Conservation (phyloP, 306 rosid genomes). For the Clitoria ternatea region DNA sequence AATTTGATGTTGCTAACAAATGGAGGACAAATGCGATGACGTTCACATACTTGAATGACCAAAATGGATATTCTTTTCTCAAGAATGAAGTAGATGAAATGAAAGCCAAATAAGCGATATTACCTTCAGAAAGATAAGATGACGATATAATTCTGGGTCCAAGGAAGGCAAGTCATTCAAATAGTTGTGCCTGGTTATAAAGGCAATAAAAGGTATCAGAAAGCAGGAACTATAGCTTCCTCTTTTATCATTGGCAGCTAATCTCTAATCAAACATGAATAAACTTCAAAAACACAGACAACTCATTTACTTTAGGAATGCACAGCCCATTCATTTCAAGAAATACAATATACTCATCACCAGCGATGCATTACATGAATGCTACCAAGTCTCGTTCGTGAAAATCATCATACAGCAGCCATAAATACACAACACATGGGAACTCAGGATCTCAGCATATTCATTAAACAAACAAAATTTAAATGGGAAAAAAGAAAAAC, state of each 20-base stretch:
- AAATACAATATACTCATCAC: background rate
- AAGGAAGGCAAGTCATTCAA: slow-evolving; percentile 93
- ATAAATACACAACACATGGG: background rate
- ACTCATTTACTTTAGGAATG: background rate
- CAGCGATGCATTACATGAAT: background rate
- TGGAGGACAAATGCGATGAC: slow-evolving; percentile 1
- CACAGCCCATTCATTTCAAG: background rate
- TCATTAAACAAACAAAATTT: slow-evolving; percentile 4
- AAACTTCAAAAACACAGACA: background rate
- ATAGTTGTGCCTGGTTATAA: slow-evolving; percentile 84
- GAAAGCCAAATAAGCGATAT: background rate
- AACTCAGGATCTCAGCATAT: slow-evolving; percentile 17
- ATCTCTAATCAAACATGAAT: background rate
- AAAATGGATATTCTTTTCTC: background rate
- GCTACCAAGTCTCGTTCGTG: background rate
- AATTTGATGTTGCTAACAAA: background rate
- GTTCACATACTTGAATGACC: background rate
- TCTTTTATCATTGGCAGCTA: slow-evolving; percentile 12
- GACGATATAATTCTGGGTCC: slow-evolving; percentile 94
- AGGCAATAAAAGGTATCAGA: slow-evolving; percentile 1
- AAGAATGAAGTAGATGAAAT: slow-evolving; percentile 19
- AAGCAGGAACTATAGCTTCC: slow-evolving; percentile 15
- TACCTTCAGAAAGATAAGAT: slow-evolving; percentile 96
- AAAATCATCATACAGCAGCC: slow-evolving; percentile 9
- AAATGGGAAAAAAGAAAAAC: slow-evolving; percentile 1